Conservation (phyloP, 1,139 yeast genomes). For the Hyphopichia burtonii region DNA sequence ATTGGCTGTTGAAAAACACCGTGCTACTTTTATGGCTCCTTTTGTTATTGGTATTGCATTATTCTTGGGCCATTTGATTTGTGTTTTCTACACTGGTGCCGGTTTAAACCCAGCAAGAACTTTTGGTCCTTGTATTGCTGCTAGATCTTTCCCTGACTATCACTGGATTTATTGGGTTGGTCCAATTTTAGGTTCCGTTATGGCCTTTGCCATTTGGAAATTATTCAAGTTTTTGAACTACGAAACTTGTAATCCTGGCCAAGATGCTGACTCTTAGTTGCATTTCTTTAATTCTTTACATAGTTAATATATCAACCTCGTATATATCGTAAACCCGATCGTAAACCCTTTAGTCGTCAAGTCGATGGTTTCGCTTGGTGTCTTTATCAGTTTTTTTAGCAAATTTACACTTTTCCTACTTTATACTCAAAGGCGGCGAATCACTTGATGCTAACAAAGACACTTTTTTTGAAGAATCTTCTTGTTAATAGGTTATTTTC, state of each 20-base stretch:
- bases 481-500: too few relatives aligned
- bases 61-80: conserved; percentile 78
- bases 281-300: background rate
- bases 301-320: too few relatives aligned
- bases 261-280: conserved; percentile 42
- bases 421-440: too few relatives aligned
- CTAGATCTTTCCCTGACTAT: conserved; percentile 69
- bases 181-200: conserved; percentile 66
- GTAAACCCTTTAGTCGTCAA: too few relatives aligned
- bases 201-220: conserved; percentile 71
- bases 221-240: conserved; percentile 64
- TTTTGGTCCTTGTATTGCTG: conserved; percentile 81
- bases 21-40: conserved; percentile 79
- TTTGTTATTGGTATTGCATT: conserved; percentile 80
- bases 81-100: conserved; percentile 87
- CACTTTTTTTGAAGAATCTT: too few relatives aligned
- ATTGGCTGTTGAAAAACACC: conserved; percentile 82
- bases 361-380: too few relatives aligned
- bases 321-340: too few relatives aligned
- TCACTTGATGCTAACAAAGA: too few relatives aligned
- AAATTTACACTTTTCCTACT: too few relatives aligned
- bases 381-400: too few relatives aligned
- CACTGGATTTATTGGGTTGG: conserved; percentile 96
- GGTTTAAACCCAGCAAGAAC: conserved; percentile 92
- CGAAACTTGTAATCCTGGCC: conserved; percentile 72